Percentiles rank a stretch among this genome's conserved stretches.
These are phyloP conservation scores for Hyaloscypha finlandica DNA, from an alignment of 495 filamentous ascomycete genomes.

Conservation along the genomic window DNA sequence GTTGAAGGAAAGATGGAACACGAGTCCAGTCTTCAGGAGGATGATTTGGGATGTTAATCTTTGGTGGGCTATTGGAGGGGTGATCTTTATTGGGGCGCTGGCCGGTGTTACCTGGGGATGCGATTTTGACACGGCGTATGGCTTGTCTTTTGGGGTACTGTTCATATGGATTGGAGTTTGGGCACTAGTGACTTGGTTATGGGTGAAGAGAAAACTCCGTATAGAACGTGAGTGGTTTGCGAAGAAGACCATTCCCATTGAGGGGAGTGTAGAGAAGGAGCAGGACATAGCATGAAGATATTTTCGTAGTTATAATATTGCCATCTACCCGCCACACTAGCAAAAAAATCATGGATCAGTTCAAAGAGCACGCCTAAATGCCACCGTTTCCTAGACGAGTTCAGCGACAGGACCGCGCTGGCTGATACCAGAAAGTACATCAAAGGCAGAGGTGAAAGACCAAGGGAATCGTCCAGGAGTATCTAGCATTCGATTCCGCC, in stretches of 20 bases:
- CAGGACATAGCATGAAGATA: no score
- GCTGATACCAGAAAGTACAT: no score
- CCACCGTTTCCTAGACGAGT: no score
- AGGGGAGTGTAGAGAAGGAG: neutral
- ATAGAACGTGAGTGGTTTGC: conserved; percentile 19
- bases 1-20: conserved; percentile 11
- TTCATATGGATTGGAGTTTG: conserved; percentile 28
- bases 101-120: conserved; percentile 20
- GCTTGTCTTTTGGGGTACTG: conserved; percentile 19
- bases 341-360: no score
- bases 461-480: no score
- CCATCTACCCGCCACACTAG: no score
- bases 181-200: conserved; percentile 11
- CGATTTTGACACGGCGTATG: conserved; percentile 18
- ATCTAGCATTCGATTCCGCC: neutral
- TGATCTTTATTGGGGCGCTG: conserved; percentile 16
- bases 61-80: conserved; percentile 21
- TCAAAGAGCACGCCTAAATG: no score
- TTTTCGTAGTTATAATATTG: no score
- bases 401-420: no score
- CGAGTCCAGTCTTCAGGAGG: conserved; percentile 15
- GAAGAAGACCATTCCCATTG: neutral
- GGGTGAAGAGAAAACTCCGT: conserved; percentile 6
- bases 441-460: no score
- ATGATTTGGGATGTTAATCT: conserved; percentile 20